Evolutionary conservation across 805 yeast species (phyloP), one percentile per base, ranked within the genome.

Genomic region (Wickerhamomyces queroliae): DNA sequence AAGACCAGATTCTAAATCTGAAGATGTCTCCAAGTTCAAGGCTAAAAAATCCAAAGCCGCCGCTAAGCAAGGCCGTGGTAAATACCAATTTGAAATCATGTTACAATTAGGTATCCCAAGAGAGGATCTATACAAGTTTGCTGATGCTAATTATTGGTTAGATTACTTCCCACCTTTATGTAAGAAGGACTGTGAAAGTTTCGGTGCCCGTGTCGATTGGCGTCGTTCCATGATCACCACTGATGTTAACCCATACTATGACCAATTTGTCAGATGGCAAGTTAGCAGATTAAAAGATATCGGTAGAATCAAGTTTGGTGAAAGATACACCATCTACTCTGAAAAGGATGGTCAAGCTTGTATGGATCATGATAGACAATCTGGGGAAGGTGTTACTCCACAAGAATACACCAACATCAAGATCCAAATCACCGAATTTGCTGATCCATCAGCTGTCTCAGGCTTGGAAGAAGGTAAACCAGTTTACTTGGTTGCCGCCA

Each of bases 331-430:
- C 50, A 87, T 93, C 56, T 93, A 87, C 69, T 90, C 98, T 31
- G 95, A 89, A 61, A 91, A 86, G 68, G 99, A 93, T 66, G 97
- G 97, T 49, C 99, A 93, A 72, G 95, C 99, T 29, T 93, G 99
- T 74, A 90, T 93, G 91, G 99, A 93, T 66, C 99, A 93, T 65
- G 99, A 93, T 67, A 83, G 99, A 74, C 84, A 77, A 64, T 78
- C 91, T 36, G 99, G 99, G 61, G 99, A 93, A 70, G 98, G 95
- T 64, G 93, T 93, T 33, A 76, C 82, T 50, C 97, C 99, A 31
- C 98, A 93, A 68, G 99, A 93, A 65, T 93, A 93, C 65, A 80
- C 87, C 25, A 97, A 90, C 52, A 78, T 93, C 61, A 93, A 93
- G 75, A 91, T 93, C 56, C 69, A 76, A 61, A 83, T 87, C 24